Base-by-base conservation (phyloP, 1,284 basidiomycete species). In the Lignosus rhinocerotis region DNA sequence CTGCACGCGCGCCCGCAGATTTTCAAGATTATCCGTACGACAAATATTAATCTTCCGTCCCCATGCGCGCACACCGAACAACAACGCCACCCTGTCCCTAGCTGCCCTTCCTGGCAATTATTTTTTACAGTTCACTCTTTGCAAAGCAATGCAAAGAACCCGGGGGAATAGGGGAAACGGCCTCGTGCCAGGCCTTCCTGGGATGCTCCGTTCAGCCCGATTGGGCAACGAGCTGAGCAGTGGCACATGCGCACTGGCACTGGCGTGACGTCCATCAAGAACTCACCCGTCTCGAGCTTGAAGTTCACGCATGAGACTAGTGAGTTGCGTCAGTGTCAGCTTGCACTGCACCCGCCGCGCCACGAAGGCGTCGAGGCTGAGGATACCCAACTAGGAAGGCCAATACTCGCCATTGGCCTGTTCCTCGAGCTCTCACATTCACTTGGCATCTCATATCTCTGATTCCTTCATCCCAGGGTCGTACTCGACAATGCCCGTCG, bases 121-220 rank as follows among this genome's bases (percentile, higher is more conserved):
- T 25, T 39, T 39, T 53, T 53, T 53, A 53, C 12, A 8, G 52
- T 53, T 53, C 52, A 41, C 12, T 47, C 11, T 53, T 51, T 42
- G 38, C 50, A 43, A 50, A 43, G 33, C 50, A 45, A 34, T 31
- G 52, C n/a, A 36, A 6, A 33, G 32, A 14, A 31, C 16, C 21
- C 34, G 19, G 43, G 43, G 32, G 10, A 11, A n/a, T 17, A 17
- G 43, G 43, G 8, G 19, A 11, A 17, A 3, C 31, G 9, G 31
- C 32, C 21, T 32, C 43, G 34, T 11, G 33, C n/a, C 5, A 17
- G 12, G 6, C 21, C 48, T 38, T 5, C 17, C n/a, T 21, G 34
- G 34, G 48, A 39, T 39, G 16, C 34, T n/a, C 34, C 36, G 34
- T 50, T 25, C 34, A 30, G 19, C 19, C 48, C n/a, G 7, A 50